Conservation (phyloP, 2,329 filamentous ascomycete species). For the Cordyceps fumosorosea region DNA sequence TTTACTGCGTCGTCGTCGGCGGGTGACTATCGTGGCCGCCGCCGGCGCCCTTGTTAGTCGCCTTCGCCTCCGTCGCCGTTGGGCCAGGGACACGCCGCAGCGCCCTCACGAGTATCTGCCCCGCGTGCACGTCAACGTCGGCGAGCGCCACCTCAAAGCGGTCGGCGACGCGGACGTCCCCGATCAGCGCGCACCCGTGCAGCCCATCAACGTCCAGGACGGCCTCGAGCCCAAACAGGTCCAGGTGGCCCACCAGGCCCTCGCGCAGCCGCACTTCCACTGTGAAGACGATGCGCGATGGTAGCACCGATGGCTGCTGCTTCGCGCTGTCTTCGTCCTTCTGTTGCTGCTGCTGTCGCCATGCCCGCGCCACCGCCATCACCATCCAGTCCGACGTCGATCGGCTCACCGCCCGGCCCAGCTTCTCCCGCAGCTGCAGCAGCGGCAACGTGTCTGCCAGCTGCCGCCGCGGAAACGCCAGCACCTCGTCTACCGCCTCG, state of each 20-base stretch:
- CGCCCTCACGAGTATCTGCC: slow-evolving; percentile 40
- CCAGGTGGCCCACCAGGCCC: slow-evolving; percentile 35
- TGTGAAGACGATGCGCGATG: slow-evolving; percentile 42
- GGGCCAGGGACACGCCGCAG: slow-evolving; percentile 17
- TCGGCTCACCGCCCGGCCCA: slow-evolving; percentile 37
- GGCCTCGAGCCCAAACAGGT: slow-evolving; percentile 44
- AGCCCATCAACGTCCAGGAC: slow-evolving; percentile 34
- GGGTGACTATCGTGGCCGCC: not conserved
- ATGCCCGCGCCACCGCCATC: slow-evolving; percentile 54
- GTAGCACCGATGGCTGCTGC: slow-evolving; percentile 37
- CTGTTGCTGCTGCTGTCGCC: slow-evolving; percentile 36
- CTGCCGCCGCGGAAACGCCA: slow-evolving; percentile 38
- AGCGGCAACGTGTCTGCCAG: slow-evolving; percentile 42
- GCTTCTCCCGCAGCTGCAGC: slow-evolving; percentile 47
- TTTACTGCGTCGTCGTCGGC: not conserved
- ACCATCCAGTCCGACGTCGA: slow-evolving; percentile 49
- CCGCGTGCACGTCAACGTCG: slow-evolving; percentile 46
- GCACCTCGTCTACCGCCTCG: slow-evolving; percentile 26
- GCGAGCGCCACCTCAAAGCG: slow-evolving; percentile 48
- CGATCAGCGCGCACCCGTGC: slow-evolving; percentile 29
- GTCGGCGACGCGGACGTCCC: slow-evolving; percentile 44
- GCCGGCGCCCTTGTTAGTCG: not conserved
- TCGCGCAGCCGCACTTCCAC: slow-evolving; percentile 33
- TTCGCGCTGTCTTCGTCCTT: not conserved
- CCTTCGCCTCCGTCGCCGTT: not conserved